Conservation (phyloP, 352 stramenopile genomes). For the Globisporangium paroecandrum region DNA sequence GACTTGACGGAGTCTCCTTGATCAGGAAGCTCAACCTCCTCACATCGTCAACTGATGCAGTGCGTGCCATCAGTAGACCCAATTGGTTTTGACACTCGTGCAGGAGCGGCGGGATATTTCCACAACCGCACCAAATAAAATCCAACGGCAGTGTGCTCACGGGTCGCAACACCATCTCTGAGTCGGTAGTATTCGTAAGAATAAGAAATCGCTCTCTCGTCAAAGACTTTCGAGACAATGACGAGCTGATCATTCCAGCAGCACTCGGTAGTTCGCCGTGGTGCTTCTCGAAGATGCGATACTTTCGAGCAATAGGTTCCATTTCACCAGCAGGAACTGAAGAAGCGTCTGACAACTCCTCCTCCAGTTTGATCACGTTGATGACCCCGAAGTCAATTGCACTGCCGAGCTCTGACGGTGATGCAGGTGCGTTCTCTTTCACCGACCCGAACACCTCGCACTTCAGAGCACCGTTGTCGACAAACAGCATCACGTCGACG, state of each 20-base stretch:
- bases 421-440: not conserved
- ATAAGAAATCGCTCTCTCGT: slow-evolving; percentile 25
- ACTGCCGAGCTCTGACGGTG: not conserved
- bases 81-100: slow-evolving; percentile 13
- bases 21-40: slow-evolving; percentile 19
- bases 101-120: not conserved
- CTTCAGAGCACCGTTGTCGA: slow-evolving; percentile 63
- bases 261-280: slow-evolving; percentile 1
- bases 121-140: slow-evolving; percentile 48
- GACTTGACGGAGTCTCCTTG: slow-evolving; percentile 5
- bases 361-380: slow-evolving; percentile 70
- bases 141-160: slow-evolving; percentile 67
- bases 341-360: slow-evolving; percentile 44
- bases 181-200: slow-evolving; percentile 61
- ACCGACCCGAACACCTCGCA: slow-evolving; percentile 30
- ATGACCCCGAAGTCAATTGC: slow-evolving; percentile 56
- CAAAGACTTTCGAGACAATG: slow-evolving; percentile 13
- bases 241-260: not conserved
- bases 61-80: slow-evolving; percentile 24
- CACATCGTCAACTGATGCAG: slow-evolving; percentile 28
- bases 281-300: slow-evolving; percentile 57
- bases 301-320: slow-evolving; percentile 42
- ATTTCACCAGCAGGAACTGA: slow-evolving; percentile 25
- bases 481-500: slow-evolving; percentile 79
- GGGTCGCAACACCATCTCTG: slow-evolving; percentile 51